These are phyloP conservation scores for Angophora floribunda DNA, from an alignment of 345 rosid species.

Conservation along the genomic window DNA sequence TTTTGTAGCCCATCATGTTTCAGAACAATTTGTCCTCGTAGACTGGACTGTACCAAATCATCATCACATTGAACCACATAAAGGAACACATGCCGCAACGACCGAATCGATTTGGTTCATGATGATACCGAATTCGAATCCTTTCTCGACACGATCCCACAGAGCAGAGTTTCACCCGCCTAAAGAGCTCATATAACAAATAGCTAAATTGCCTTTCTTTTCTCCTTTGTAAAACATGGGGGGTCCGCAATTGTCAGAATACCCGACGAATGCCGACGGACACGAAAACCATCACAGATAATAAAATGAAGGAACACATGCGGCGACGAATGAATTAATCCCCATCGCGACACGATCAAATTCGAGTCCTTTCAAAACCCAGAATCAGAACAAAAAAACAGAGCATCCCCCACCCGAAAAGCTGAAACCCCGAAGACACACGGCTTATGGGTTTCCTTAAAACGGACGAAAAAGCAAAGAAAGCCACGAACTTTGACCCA, in stretches of 20 bases:
- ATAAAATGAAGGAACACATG: neutral
- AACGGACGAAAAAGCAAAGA: neutral
- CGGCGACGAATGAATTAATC: neutral
- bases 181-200: neutral
- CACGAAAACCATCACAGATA: neutral
- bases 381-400: neutral
- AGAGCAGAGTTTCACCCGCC: neutral
- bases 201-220: neutral
- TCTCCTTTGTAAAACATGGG: neutral
- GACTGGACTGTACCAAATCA: neutral
- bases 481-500: neutral
- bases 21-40: neutral
- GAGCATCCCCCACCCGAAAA: neutral
- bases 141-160: neutral
- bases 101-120: neutral
- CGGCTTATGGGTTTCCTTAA: neutral
- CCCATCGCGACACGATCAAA: neutral
- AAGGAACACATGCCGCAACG: neutral
- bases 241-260: neutral
- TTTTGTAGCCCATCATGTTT: neutral
- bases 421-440: neutral
- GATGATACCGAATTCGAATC: neutral
- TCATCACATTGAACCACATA: neutral
- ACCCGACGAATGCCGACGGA: neutral
- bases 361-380: neutral